Evolutionary conservation across 768 basidiomycete species (phyloP).

Genomic region (Xanthoconium purpureum): DNA sequence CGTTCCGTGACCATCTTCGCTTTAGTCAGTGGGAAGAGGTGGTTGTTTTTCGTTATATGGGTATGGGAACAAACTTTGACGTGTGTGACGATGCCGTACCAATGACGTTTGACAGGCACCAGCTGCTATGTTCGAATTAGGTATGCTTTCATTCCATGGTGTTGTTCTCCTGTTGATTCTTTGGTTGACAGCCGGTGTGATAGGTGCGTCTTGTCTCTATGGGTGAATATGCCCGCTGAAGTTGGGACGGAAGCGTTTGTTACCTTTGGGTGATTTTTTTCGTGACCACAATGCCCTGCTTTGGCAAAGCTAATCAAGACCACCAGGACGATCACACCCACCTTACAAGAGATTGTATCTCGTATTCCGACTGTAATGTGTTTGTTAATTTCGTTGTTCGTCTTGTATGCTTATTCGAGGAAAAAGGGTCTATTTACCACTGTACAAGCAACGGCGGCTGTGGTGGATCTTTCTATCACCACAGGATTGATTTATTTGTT

Average conservation of each 20-base stretch:
- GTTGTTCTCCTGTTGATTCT: not conserved
- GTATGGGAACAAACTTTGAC: constrained; percentile 6
- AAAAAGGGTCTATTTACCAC: constrained; percentile 7
- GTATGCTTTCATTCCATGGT: constrained; percentile 2
- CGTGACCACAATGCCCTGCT: too few species aligned
- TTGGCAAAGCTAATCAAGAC: not conserved
- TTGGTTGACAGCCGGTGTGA: constrained; percentile 6
- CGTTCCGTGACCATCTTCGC: not conserved
- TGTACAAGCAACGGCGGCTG: constrained; percentile 5
- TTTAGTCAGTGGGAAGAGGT: constrained; percentile 15
- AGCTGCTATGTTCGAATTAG: constrained; percentile 14
- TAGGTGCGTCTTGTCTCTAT: constrained; percentile 5
- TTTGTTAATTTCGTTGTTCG: not conserved
- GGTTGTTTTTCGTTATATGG: constrained; percentile 14
- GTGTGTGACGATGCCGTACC: not conserved
- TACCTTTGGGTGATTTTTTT: constrained; percentile 10
- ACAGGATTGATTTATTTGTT: constrained; percentile 6
- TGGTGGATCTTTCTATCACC: constrained; percentile 18
- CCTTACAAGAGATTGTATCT: constrained; percentile 10
- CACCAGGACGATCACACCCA: constrained; percentile 12
- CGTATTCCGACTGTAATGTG: constrained; percentile 3
- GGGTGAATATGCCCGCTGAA: not conserved
- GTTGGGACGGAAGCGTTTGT: constrained; percentile 7
- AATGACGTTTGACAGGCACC: constrained; percentile 13
- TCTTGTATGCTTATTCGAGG: not conserved